phyloP scores from a whole-genome alignment of 441 rosid genomes.

The Erodium texanum region DNA sequence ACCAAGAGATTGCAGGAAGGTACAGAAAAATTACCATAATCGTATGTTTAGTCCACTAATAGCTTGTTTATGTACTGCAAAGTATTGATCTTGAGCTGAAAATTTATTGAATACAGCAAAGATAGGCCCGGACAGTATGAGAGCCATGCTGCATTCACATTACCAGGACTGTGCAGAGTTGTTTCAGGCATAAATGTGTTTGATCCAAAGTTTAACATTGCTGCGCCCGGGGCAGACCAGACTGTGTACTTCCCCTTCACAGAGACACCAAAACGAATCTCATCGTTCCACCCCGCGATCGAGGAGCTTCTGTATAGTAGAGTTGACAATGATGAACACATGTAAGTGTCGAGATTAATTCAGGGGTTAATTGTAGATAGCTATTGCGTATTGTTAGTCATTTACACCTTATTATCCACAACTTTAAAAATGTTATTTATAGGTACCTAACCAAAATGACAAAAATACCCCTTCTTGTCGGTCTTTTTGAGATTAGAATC shows the following conservation, averaged over 20 bases:
- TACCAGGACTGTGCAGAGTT: constrained; percentile 81
- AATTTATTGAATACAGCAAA: constrained; percentile 44
- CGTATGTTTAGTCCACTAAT: background rate
- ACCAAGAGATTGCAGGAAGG: constrained; percentile 96
- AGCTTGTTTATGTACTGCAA: background rate
- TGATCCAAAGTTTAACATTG: constrained; percentile 92
- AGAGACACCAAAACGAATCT: constrained; percentile 51
- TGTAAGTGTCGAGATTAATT: constrained; percentile 34
- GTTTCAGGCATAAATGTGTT: constrained; percentile 92
- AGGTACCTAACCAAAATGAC: no score
- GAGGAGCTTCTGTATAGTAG: constrained; percentile 68
- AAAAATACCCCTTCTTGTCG: no score
- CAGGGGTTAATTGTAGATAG: background rate
- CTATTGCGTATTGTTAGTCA: no score
- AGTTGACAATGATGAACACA: constrained; percentile 56
- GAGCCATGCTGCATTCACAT: constrained; percentile 88
- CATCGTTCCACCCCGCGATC: constrained; percentile 64
- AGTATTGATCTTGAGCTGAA: background rate
- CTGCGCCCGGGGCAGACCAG: constrained; percentile 91
- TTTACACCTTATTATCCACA: no score
- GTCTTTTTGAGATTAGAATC: background rate
- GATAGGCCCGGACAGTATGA: constrained; percentile 87
- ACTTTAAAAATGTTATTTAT: no score
- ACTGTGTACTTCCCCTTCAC: constrained; percentile 65
- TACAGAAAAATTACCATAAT: constrained; percentile 26